A percentile compares a stretch with the other conserved stretches of the same genome.
phyloP scores from a whole-genome alignment of 345 rosid genomes.

The Pistacia integerrima region DNA sequence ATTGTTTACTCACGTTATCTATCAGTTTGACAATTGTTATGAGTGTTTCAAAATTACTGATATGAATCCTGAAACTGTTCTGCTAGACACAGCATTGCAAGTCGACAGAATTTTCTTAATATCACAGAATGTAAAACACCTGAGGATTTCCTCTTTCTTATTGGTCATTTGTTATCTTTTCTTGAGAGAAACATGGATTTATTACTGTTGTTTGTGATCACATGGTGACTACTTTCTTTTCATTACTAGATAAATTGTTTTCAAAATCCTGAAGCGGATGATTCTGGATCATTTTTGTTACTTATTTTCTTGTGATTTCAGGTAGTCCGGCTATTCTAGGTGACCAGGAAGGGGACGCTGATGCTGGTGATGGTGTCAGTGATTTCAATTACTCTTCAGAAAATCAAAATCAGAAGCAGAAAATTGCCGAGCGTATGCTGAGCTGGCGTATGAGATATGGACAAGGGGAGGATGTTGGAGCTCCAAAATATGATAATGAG shows the following conservation, averaged over 20 bases:
- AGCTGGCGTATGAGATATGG: conserved; percentile 86
- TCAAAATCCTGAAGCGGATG: neutral
- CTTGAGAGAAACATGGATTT: neutral
- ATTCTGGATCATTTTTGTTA: conserved; percentile 6
- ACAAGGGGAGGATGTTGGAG: conserved; percentile 65
- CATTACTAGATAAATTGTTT: neutral
- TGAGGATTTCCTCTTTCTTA: neutral
- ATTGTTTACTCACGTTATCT: neutral
- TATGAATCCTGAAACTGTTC: neutral
- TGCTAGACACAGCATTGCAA: neutral
- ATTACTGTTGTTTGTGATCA: neutral
- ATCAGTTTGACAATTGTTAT: neutral
- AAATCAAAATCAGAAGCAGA: conserved; percentile 66
- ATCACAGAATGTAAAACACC: neutral
- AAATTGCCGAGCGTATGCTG: conserved; percentile 75
- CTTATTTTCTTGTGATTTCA: conserved; percentile 25
- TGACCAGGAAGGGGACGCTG: conserved; percentile 69
- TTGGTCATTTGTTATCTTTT: neutral
- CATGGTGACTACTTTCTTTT: neutral
- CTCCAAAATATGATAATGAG: conserved; percentile 81
- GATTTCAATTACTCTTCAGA: conserved; percentile 65
- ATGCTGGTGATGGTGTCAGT: conserved; percentile 53
- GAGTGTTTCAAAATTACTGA: neutral
- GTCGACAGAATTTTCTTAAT: neutral
- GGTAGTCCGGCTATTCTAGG: conserved; percentile 92